phyloP scores from a whole-genome alignment of 805 yeast species.

The Starmerella khaoyaiensis region DNA sequence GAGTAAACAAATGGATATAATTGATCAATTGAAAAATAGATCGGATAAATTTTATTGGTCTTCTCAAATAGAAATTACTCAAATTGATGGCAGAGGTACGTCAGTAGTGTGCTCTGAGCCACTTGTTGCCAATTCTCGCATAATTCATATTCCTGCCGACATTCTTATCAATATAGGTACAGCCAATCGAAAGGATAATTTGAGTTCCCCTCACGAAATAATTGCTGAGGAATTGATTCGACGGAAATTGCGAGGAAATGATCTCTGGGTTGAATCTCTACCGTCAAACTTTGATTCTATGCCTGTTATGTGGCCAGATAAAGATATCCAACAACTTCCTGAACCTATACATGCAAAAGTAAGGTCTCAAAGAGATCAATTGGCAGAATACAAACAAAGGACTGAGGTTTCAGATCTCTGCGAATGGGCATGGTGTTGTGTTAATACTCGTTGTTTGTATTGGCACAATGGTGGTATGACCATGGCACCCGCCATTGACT shows the following conservation, averaged over 20 bases:
- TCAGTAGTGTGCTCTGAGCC: slow-evolving; percentile 39
- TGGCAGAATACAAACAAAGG: slow-evolving; percentile 1
- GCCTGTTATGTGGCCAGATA: slow-evolving; percentile 51
- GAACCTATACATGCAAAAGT: no score
- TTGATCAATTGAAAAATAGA: slow-evolving; percentile 5
- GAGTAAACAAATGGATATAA: slow-evolving; percentile 7
- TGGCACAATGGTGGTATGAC: slow-evolving; percentile 64
- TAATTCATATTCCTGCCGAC: slow-evolving; percentile 17
- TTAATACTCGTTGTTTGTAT: slow-evolving; percentile 83
- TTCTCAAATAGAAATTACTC: slow-evolving; percentile 27
- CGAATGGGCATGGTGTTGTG: slow-evolving; percentile 70
- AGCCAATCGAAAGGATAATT: neutral
- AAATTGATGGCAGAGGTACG: slow-evolving; percentile 43
- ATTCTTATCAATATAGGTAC: slow-evolving; percentile 17
- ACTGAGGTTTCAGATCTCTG: slow-evolving; percentile 1
- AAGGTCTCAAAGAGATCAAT: no score
- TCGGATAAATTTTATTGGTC: slow-evolving; percentile 18
- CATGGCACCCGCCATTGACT: slow-evolving; percentile 83
- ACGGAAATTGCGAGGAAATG: neutral
- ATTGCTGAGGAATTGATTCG: slow-evolving; percentile 14
- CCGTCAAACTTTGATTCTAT: slow-evolving; percentile 48
- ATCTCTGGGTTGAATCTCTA: slow-evolving; percentile 42
- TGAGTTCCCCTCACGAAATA: slow-evolving; percentile 13
- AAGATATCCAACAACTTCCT: slow-evolving; percentile 16
- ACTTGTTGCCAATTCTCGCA: slow-evolving; percentile 24